phyloP scores from a whole-genome alignment of 2,329 filamentous ascomycete species.

The Neonectria ditissima region DNA sequence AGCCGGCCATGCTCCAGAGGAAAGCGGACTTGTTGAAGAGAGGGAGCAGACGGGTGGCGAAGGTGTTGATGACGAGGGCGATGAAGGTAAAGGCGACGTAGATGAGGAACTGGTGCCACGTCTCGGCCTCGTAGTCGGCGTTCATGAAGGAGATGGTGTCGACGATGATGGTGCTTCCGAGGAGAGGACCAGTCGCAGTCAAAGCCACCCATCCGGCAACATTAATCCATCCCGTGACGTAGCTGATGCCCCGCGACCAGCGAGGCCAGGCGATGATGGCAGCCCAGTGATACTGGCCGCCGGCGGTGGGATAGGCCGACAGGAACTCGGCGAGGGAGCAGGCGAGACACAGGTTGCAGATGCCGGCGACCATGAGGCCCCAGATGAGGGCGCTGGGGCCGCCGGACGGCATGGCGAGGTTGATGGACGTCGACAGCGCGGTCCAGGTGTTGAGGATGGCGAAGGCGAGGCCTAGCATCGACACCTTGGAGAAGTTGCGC shows the following conservation, averaged over 20 bases:
- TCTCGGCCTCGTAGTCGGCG: constrained; percentile 64
- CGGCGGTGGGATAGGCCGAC: constrained; percentile 70
- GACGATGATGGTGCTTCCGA: constrained; percentile 75
- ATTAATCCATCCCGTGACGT: constrained; percentile 80
- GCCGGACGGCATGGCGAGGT: constrained; percentile 72
- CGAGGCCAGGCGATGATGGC: constrained; percentile 70
- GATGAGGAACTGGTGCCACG: constrained; percentile 81
- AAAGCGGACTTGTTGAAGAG: constrained; percentile 76
- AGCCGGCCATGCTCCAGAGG: constrained; percentile 77
- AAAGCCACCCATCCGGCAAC: constrained; percentile 78
- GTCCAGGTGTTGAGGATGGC: constrained; percentile 65
- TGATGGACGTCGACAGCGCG: constrained; percentile 60
- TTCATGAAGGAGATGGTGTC: constrained; percentile 73
- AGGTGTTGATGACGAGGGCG: constrained; percentile 74
- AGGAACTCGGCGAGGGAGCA: constrained; percentile 78
- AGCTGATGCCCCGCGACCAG: constrained; percentile 73
- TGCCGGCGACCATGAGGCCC: constrained; percentile 71
- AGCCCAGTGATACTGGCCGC: constrained; percentile 79
- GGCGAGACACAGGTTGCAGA: constrained; percentile 78
- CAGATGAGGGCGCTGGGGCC: constrained; percentile 79
- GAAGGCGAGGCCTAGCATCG: constrained; percentile 61
- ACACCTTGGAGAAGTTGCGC: constrained; percentile 62
- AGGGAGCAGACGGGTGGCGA: constrained; percentile 68
- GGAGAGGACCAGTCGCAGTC: constrained; percentile 74
- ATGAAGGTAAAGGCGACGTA: constrained; percentile 73